Evolutionary conservation across 1,139 yeast genomes (phyloP), one percentile per base, ranked within the genome.

Genomic region (Pichia sp.): DNA sequence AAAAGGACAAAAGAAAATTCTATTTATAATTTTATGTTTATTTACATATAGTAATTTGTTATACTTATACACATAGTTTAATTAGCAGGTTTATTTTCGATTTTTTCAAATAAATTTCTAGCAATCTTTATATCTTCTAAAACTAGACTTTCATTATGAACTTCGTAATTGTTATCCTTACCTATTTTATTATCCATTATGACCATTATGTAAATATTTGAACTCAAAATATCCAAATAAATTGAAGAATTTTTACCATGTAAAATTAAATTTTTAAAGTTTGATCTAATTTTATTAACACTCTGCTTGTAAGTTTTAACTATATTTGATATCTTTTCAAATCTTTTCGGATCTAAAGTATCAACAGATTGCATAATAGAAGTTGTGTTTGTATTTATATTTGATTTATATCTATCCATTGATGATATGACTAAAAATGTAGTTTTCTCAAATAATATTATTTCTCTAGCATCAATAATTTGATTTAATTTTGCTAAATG

Each of bases 241-340:
- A 81, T 84, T 9, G 79, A 75, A 30, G 83, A 80, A 47, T 74
- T 76, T 40, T 76, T 72, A 14, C 95, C 95, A 46, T 84, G 78
- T 34, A 91, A 69, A 18, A 85, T 77, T 40, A 89, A 66, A 40
- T 86, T 82, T 50, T 77, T 81, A 61, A 91, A 86, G 55, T 84
- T 87, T 1, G 95, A 78, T 57, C 95, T 76, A 58, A 91, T 71
- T 61, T 88, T 88, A 38, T 88, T 80, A 40, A 94, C 88, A 48
- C 95, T 84, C 63, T 91, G 96, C 57, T 91, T 89, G 63, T 86
- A 91, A 13, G 95, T 88, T 57, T 91, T 91, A 69, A 91, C 87
- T 45, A 89, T 88, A 60, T 88, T 89, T 29, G 95, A 84, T 25
- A 91, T 88, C 61, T 89, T 89, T 59, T 91, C 98, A 57, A 89